Conservation (phyloP, 2,329 filamentous ascomycete genomes). For the Fusarium kyushuense region DNA sequence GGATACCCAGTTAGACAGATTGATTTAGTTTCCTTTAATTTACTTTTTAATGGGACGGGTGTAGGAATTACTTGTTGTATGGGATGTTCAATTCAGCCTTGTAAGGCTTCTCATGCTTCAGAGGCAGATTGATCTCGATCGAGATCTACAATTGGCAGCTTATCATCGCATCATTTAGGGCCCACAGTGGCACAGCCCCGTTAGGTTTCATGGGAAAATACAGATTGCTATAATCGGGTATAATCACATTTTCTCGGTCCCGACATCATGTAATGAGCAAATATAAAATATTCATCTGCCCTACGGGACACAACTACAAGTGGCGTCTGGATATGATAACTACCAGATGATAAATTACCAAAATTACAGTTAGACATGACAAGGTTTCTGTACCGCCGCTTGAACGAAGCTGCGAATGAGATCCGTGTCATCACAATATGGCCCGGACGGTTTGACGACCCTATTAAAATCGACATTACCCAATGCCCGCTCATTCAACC, state of each 20-base stretch:
- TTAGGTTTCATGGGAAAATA: background rate
- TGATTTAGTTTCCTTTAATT: too few relatives aligned
- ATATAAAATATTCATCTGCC: background rate
- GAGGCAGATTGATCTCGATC: background rate
- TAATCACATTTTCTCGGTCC: background rate
- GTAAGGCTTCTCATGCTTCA: background rate
- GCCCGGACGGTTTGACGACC: background rate
- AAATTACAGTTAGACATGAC: too few relatives aligned
- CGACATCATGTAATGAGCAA: background rate
- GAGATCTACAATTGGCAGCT: background rate
- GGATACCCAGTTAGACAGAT: conserved; percentile 10
- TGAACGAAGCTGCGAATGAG: background rate
- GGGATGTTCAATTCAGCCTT: background rate
- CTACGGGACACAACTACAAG: too few relatives aligned
- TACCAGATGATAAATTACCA: too few relatives aligned
- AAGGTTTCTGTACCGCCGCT: background rate
- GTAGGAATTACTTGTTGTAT: too few relatives aligned
- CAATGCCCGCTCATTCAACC: background rate
- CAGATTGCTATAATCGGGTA: background rate
- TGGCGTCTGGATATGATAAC: too few relatives aligned
- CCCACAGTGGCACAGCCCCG: background rate
- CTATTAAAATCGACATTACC: background rate
- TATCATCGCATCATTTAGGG: background rate
- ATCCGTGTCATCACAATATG: background rate
- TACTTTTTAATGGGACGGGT: too few relatives aligned